Evolutionary conservation across 2,329 filamentous ascomycete species (phyloP).

Genomic region (Trichophyton equinum): DNA sequence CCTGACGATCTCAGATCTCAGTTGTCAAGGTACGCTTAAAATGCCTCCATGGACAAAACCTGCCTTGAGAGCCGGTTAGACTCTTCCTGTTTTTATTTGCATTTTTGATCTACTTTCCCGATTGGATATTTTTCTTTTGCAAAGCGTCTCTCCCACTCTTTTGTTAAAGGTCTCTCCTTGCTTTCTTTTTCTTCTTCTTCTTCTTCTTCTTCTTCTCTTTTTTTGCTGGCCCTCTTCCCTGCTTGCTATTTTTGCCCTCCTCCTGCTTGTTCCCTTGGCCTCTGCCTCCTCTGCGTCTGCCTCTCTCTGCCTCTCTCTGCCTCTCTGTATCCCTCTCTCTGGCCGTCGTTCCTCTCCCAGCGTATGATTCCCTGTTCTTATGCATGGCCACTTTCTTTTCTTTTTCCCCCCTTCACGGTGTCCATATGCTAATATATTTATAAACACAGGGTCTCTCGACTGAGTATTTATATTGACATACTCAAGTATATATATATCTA

Average conservation of each 20-base stretch:
- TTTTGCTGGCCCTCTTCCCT: background rate
- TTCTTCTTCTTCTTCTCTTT: background rate
- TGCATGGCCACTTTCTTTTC: slow-evolving; percentile 3
- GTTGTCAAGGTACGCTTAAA: slow-evolving; percentile 4
- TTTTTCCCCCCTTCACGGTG: slow-evolving; percentile 1
- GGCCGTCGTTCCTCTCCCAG: slow-evolving; percentile 6
- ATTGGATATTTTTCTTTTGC: slow-evolving; percentile 3
- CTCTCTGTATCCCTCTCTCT: slow-evolving; percentile 3
- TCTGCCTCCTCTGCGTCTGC: background rate
- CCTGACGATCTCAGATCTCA: slow-evolving; percentile 19
- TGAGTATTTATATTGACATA: background rate
- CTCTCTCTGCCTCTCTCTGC: too few relatives aligned
- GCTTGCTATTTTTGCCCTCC: slow-evolving; percentile 6
- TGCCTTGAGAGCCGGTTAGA: background rate
- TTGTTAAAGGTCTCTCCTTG: background rate
- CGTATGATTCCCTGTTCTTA: slow-evolving; percentile 5
- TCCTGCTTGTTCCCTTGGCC: slow-evolving; percentile 3
- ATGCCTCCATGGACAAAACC: background rate
- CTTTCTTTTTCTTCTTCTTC: background rate
- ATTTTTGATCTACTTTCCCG: slow-evolving; percentile 5
- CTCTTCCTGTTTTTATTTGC: background rate
- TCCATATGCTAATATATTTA: background rate
- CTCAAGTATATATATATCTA: background rate
- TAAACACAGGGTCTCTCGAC: too few relatives aligned
- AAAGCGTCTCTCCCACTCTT: background rate